Conservation (phyloP, 176 grass and related monocot species). For the Musa acuminata region DNA sequence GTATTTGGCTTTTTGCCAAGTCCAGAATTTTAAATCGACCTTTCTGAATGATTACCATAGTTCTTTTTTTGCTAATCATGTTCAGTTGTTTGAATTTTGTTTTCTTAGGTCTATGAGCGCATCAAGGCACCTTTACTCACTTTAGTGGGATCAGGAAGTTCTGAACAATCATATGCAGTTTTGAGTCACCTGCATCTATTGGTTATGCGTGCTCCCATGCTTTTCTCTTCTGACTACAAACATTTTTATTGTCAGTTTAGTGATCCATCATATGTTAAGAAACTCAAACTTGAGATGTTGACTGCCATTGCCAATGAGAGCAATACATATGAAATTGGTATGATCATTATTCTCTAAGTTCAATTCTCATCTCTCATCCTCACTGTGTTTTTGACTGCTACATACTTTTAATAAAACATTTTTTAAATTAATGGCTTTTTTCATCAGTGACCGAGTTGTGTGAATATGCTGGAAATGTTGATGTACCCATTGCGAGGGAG, state of each 20-base stretch:
- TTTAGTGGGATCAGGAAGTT: slow-evolving; percentile 90
- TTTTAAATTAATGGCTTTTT: slow-evolving; percentile 4
- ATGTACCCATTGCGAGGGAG: slow-evolving; percentile 88
- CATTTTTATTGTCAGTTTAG: slow-evolving; percentile 99
- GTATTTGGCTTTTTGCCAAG: neutral
- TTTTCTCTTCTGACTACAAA: slow-evolving; percentile 98
- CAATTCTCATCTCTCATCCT: neutral
- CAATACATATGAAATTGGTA: slow-evolving; percentile 99
- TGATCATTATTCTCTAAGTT: neutral
- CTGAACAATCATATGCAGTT: slow-evolving; percentile 96
- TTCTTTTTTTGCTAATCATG: neutral
- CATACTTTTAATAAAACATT: slow-evolving; percentile 21
- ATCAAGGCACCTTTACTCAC: slow-evolving; percentile 98
- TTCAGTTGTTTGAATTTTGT: neutral
- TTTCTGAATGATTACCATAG: neutral
- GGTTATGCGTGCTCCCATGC: slow-evolving; percentile 93
- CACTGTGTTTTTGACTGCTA: slow-evolving; percentile 1
- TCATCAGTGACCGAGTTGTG: slow-evolving; percentile 85
- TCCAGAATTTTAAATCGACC: neutral
- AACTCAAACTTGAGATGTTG: slow-evolving; percentile 99
- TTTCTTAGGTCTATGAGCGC: slow-evolving; percentile 88
- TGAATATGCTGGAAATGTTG: slow-evolving; percentile 99
- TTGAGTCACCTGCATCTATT: slow-evolving; percentile 90
- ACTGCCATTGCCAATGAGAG: slow-evolving; percentile 99
- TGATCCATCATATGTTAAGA: slow-evolving; percentile 97